Conservation (phyloP, 768 basidiomycete species). For the Boletus rex-veris region DNA sequence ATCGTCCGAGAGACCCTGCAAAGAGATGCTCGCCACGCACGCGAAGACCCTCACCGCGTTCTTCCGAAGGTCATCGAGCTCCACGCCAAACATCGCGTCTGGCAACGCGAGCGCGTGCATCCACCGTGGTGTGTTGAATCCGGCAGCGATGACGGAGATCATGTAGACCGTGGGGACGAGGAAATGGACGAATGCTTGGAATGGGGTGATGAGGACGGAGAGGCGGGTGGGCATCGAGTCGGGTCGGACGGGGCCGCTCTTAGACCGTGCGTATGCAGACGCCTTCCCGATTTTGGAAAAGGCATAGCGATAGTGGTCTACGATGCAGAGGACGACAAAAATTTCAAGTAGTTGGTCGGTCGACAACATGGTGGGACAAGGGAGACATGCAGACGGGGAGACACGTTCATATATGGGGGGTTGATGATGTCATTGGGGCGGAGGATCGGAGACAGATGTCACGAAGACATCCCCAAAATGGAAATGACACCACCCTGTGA, state of each 20-base stretch:
- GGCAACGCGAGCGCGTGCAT: not conserved
- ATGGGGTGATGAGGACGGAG: not conserved
- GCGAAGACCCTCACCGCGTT: not conserved
- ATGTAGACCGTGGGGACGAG: not conserved
- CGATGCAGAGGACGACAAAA: not conserved
- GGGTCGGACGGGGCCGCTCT: not conserved
- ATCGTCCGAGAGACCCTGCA: not conserved
- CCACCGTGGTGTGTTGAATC: not conserved
- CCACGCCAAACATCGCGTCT: not conserved
- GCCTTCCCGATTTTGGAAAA: not conserved
- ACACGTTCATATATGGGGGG: too few relatives aligned
- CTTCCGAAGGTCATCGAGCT: not conserved
- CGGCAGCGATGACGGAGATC: not conserved
- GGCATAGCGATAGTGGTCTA: not conserved
- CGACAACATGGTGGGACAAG: not conserved
- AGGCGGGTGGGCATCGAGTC: not conserved
- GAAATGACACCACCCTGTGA: too few relatives aligned
- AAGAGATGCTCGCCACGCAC: not conserved
- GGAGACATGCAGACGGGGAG: too few relatives aligned
- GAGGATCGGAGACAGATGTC: too few relatives aligned
- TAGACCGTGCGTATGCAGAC: not conserved
- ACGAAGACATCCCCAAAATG: too few relatives aligned
- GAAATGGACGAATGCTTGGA: not conserved
- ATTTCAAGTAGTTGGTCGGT: conserved; percentile 2
- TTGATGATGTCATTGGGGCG: too few relatives aligned